Percentiles rank a stretch among this genome's conserved stretches.
phyloP scores from a whole-genome alignment of 2,329 filamentous ascomycete genomes.

The Aureobasidium sp. region DNA sequence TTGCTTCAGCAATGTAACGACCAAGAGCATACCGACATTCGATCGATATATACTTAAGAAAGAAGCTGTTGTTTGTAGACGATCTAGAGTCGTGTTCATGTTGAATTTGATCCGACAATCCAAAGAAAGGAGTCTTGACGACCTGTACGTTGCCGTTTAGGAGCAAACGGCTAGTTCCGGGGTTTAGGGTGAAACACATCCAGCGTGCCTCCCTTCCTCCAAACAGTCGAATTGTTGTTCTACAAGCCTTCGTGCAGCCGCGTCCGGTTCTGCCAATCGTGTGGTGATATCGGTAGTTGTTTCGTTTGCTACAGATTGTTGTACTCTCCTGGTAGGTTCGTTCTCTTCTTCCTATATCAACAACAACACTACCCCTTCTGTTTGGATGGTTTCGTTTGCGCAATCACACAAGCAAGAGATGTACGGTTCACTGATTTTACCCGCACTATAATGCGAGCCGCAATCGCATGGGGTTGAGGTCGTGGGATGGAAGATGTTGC shows the following conservation, averaged over 20 bases:
- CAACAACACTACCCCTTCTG: background rate
- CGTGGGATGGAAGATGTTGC: no score
- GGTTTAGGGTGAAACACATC: background rate
- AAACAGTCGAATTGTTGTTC: conserved; percentile 14
- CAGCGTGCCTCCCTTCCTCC: conserved; percentile 5
- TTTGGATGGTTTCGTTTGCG: background rate
- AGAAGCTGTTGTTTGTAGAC: background rate
- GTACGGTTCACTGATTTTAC: background rate
- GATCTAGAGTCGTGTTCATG: background rate
- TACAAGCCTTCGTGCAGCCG: conserved; percentile 8
- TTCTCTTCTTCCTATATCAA: background rate
- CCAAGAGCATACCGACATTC: background rate
- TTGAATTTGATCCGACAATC: background rate
- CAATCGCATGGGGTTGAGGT: background rate
- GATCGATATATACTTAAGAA: background rate
- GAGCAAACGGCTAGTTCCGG: conserved; percentile 9
- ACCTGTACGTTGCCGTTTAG: conserved; percentile 2
- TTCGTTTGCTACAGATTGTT: background rate
- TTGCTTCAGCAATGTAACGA: background rate
- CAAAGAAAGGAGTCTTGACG: background rate
- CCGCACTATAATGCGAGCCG: background rate
- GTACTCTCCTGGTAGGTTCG: background rate
- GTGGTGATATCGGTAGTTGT: background rate
- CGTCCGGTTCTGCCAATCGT: background rate
- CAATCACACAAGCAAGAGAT: background rate